Evolutionary conservation across 2,329 filamentous ascomycete species (phyloP).

Genomic region (Paracorniculantispora psalliotae): DNA sequence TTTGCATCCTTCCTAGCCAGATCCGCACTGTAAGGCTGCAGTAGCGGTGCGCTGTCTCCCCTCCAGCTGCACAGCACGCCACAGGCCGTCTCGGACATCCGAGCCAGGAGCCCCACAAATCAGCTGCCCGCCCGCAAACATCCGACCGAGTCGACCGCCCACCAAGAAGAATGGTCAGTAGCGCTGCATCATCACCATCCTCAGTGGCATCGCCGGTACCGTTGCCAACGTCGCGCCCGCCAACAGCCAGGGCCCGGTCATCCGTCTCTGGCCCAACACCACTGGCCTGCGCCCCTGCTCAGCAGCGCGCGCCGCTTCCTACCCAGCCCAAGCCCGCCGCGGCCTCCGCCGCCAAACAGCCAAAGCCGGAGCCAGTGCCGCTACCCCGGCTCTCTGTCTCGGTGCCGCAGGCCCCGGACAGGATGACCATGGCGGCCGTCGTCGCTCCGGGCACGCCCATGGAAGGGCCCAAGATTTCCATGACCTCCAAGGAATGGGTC

Average conservation of each 20-base stretch:
- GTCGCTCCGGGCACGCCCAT: conserved; percentile 35
- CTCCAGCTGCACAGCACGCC: neutral
- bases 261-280: conserved; percentile 1
- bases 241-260: conserved; percentile 1
- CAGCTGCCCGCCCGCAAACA: conserved; percentile 13
- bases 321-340: conserved; percentile 22
- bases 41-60: neutral
- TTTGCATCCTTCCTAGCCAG: neutral
- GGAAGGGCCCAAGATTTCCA: conserved; percentile 46
- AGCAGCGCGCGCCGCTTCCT: conserved; percentile 26
- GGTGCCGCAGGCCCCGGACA: conserved; percentile 32
- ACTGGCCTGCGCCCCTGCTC: conserved; percentile 17
- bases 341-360: conserved; percentile 25
- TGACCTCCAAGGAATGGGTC: conserved; percentile 82
- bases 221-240: conserved; percentile 16
- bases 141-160: conserved; percentile 11
- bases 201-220: conserved; percentile 22
- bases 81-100: conserved; percentile 13
- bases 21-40: conserved; percentile 5
- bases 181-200: conserved; percentile 18
- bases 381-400: conserved; percentile 27
- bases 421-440: conserved; percentile 44
- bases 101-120: conserved; percentile 13
- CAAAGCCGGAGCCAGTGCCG: conserved; percentile 15
- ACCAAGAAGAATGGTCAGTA: conserved; percentile 16